These are phyloP conservation scores for Alternaria incomplexa DNA, from an alignment of 2,329 filamentous ascomycete genomes.

Conservation along the genomic window DNA sequence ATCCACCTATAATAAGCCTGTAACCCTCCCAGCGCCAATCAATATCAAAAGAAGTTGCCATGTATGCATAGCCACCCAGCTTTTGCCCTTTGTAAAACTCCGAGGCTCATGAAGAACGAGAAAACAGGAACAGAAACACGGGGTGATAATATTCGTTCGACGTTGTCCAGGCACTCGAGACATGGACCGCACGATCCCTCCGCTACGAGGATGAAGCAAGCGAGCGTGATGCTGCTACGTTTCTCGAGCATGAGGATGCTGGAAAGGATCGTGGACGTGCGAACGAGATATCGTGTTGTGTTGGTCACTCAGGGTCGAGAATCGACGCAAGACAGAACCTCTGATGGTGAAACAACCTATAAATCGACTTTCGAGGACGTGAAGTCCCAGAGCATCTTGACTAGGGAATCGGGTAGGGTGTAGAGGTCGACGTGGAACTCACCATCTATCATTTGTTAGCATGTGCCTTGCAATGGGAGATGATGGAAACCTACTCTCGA, in stretches of 20 bases:
- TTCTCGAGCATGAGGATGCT: neutral
- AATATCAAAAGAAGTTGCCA: neutral
- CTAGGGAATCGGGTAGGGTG: constrained; percentile 87
- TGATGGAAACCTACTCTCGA: constrained; percentile 75
- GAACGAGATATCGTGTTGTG: neutral
- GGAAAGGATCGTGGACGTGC: neutral
- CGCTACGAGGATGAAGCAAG: neutral
- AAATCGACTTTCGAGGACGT: constrained; percentile 50
- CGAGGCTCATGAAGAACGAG: constrained; percentile 10
- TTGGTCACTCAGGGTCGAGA: neutral
- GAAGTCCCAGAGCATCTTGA: constrained; percentile 96
- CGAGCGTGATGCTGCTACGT: neutral
- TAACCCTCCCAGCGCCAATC: neutral
- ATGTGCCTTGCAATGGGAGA: neutral
- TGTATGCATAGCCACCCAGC: constrained; percentile 1
- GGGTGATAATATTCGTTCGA: neutral
- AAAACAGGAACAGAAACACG: neutral
- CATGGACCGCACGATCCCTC: neutral
- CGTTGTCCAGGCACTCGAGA: neutral
- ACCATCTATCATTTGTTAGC: constrained; percentile 66
- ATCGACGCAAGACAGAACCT: neutral
- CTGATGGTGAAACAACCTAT: constrained; percentile 20
- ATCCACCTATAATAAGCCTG: constrained; percentile 2
- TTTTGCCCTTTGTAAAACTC: constrained; percentile 6
- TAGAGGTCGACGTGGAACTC: constrained; percentile 99